A percentile compares a stretch with the other conserved stretches of the same genome.
Evolutionary conservation across 768 basidiomycete species (phyloP).

Genomic region (Podaxis sp.): DNA sequence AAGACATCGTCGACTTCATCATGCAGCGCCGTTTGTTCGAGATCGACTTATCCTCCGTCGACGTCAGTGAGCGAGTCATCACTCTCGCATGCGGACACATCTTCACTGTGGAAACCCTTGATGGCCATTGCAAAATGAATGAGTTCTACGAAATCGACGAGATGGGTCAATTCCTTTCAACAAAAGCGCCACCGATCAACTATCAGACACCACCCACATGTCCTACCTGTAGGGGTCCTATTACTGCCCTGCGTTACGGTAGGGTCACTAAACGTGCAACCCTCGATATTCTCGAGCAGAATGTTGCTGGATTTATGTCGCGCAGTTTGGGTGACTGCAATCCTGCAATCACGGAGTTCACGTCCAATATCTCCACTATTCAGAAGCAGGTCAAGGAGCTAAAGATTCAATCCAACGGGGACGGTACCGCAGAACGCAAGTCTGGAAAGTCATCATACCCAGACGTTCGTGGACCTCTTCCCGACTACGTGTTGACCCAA

Average conservation of each 20-base stretch:
- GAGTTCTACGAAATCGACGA: slow-evolving; percentile 47
- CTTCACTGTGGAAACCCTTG: slow-evolving; percentile 73
- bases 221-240: slow-evolving; percentile 59
- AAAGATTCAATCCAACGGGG: too few relatives aligned
- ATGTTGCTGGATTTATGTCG: slow-evolving; percentile 55
- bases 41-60: slow-evolving; percentile 32
- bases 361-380: slow-evolving; percentile 16
- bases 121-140: slow-evolving; percentile 52
- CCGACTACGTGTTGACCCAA: too few relatives aligned
- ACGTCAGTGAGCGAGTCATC: slow-evolving; percentile 41
- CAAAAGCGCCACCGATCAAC: slow-evolving; percentile 27
- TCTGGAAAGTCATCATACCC: too few relatives aligned
- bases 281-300: slow-evolving; percentile 65
- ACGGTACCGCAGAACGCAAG: too few relatives aligned
- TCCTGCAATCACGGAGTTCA: slow-evolving; percentile 28
- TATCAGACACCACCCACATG: slow-evolving; percentile 49
- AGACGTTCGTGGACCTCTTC: too few relatives aligned
- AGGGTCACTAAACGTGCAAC: slow-evolving; percentile 60
- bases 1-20: slow-evolving; percentile 59
- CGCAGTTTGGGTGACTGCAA: slow-evolving; percentile 35
- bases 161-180: slow-evolving; percentile 34
- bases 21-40: slow-evolving; percentile 51
- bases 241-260: slow-evolving; percentile 61
- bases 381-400: too few relatives aligned
- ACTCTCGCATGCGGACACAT: slow-evolving; percentile 65